These are phyloP conservation scores for Carpinus fangiana DNA, from an alignment of 306 rosid genomes.

Conservation along the genomic window DNA sequence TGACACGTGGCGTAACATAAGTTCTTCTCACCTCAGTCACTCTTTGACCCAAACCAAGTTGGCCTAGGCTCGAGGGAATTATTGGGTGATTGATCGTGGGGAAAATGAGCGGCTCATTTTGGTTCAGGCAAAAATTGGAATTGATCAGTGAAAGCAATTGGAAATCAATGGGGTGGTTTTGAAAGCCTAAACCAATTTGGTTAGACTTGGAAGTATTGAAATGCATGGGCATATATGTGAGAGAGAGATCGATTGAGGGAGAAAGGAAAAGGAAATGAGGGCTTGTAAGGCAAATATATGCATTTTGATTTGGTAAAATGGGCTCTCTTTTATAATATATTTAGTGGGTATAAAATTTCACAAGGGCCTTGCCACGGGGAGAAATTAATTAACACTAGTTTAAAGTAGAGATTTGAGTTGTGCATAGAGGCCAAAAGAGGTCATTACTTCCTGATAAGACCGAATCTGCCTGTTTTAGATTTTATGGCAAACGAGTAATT, in stretches of 20 bases:
- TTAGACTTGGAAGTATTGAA: neutral
- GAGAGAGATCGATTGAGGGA: neutral
- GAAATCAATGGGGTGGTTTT: neutral
- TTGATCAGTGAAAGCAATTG: neutral
- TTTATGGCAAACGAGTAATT: neutral
- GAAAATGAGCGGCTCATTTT: neutral
- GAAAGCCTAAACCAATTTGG: slow-evolving; percentile 2
- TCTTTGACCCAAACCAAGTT: slow-evolving; percentile 8
- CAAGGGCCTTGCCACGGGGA: neutral
- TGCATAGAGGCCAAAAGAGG: neutral
- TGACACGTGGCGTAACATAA: neutral
- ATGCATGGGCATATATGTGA: neutral
- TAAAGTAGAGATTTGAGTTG: neutral
- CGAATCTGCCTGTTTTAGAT: neutral
- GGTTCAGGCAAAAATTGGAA: neutral
- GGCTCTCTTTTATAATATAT: neutral
- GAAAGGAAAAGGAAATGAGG: neutral
- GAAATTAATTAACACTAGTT: neutral
- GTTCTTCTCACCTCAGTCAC: neutral
- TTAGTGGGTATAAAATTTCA: neutral
- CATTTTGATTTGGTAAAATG: neutral
- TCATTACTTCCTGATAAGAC: neutral
- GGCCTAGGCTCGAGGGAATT: neutral
- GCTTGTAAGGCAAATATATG: neutral
- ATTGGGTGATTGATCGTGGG: neutral